These are phyloP conservation scores for Solanum lycopersicoides DNA, from an alignment of 257 asterid genomes.

Conservation along the genomic window DNA sequence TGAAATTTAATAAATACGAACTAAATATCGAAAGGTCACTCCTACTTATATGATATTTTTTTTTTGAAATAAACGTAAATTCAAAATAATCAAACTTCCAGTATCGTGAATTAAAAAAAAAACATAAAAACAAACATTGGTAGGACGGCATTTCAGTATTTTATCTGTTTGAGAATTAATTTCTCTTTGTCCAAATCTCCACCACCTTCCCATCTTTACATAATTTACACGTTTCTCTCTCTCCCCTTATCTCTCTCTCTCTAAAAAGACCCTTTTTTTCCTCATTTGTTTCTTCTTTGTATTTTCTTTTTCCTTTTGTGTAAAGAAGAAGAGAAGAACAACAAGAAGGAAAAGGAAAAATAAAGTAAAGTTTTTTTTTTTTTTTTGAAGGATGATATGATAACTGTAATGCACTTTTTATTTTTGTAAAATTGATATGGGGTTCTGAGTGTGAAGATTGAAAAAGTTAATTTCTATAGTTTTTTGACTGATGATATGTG, in stretches of 20 bases:
- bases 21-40: no score
- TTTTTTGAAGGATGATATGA: background rate
- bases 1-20: no score
- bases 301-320: background rate
- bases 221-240: background rate
- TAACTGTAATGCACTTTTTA: background rate
- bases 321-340: background rate
- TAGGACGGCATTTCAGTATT: background rate
- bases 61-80: no score
- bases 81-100: fast-evolving
- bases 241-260: background rate
- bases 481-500: background rate
- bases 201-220: background rate
- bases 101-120: no score
- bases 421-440: background rate
- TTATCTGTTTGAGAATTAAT: background rate
- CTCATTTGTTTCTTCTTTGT: background rate
- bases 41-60: no score
- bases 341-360: background rate
- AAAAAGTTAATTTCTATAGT: background rate
- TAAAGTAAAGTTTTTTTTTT: background rate
- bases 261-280: background rate
- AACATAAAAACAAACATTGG: background rate
- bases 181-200: background rate
- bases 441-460: background rate